Conservation (phyloP, 345 rosid species). For the Eucalyptus marginata region DNA sequence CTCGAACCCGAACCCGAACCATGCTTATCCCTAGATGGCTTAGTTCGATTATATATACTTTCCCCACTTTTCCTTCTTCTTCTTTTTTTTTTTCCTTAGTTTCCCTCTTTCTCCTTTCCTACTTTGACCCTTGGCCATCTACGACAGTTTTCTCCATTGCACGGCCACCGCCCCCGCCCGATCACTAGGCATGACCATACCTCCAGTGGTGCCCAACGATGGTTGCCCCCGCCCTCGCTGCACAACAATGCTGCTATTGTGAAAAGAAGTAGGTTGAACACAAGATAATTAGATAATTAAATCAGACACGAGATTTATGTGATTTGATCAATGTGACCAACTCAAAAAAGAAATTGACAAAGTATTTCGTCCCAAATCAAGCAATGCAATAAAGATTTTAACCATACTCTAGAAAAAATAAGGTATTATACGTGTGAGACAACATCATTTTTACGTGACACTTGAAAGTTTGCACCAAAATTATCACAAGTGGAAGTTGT, state of each 20-base stretch:
- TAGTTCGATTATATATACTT: neutral
- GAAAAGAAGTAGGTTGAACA: neutral
- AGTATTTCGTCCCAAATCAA: fast-evolving
- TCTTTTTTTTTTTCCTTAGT: neutral
- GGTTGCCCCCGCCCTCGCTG: no score
- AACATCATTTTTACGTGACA: neutral
- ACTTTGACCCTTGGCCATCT: neutral
- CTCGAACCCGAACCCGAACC: no score
- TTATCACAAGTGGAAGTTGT: neutral
- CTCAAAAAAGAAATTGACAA: neutral
- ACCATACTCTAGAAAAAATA: neutral
- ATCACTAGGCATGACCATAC: neutral
- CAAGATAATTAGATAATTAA: neutral
- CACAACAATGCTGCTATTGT: neutral
- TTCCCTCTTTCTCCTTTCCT: neutral
- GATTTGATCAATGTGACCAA: neutral
- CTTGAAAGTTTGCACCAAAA: neutral
- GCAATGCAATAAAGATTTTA: neutral
- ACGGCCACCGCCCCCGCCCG: neutral
- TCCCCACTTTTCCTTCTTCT: neutral
- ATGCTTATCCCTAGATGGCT: neutral
- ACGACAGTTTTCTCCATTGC: neutral
- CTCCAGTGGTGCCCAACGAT: neutral
- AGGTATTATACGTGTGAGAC: neutral
- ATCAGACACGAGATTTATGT: fast-evolving